Evolutionary conservation across 2,329 filamentous ascomycete genomes (phyloP).

Genomic region (Aschersonia sp.): DNA sequence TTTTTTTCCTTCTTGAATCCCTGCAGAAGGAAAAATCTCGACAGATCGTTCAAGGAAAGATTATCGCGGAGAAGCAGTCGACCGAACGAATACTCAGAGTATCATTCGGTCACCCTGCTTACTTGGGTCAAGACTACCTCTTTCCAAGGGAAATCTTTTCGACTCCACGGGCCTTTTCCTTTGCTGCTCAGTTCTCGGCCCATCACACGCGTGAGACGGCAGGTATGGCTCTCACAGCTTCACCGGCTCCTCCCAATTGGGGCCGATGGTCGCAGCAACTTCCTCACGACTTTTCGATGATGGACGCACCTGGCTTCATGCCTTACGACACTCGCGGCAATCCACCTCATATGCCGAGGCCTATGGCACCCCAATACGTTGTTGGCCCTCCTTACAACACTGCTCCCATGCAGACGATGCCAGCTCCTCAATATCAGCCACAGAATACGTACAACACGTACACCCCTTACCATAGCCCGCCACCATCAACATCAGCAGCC

Average conservation of each 20-base stretch:
- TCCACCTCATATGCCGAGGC: conserved; percentile 24
- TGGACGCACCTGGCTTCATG: conserved; percentile 31
- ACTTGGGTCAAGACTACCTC: too few species aligned
- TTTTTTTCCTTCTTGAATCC: neutral
- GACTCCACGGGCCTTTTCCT: too few species aligned
- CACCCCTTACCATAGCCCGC: conserved; percentile 23
- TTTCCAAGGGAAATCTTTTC: too few species aligned
- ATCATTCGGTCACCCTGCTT: too few species aligned
- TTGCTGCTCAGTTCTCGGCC: too few species aligned
- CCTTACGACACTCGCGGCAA: conserved; percentile 31
- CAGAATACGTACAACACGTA: conserved; percentile 27
- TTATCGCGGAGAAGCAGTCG: too few species aligned
- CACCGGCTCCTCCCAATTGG: conserved; percentile 34
- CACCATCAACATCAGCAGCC: conserved; percentile 16
- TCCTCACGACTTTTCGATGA: conserved; percentile 29
- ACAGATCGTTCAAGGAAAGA: neutral
- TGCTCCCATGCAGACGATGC: conserved; percentile 25
- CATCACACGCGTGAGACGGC: too few species aligned
- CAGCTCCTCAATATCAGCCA: conserved; percentile 26
- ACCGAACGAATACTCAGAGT: too few species aligned
- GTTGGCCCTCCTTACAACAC: conserved; percentile 28
- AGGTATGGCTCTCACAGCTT: conserved; percentile 32
- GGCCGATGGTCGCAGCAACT: conserved; percentile 39
- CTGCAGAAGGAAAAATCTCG: neutral
- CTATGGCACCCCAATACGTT: conserved; percentile 32